phyloP scores from a whole-genome alignment of 805 yeast species.

The Yarrowia osloensis region DNA sequence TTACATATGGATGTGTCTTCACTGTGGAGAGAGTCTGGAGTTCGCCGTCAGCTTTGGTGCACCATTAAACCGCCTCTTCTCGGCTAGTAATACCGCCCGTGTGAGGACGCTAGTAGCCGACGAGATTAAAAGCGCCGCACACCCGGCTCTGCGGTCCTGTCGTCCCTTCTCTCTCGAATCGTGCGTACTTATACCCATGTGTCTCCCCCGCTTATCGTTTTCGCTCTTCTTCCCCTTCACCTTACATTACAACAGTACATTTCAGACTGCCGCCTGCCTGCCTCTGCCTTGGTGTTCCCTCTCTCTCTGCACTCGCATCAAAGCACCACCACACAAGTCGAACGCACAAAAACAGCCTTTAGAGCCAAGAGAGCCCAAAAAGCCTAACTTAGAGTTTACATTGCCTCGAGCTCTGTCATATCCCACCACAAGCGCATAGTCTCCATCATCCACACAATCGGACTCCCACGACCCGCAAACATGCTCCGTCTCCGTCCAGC shows the following conservation, averaged over 20 bases:
- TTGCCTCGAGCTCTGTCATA: slow-evolving; percentile 16
- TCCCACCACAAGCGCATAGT: not conserved
- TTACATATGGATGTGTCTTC: not conserved
- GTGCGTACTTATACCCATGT: not conserved
- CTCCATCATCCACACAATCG: slow-evolving; percentile 1
- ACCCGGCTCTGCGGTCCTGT: not conserved
- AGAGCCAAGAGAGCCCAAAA: slow-evolving; percentile 13
- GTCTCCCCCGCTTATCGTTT: slow-evolving; percentile 17
- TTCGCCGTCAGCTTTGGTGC: too few species aligned
- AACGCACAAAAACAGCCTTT: not conserved
- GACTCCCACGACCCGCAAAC: not conserved
- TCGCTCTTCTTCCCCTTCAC: not conserved
- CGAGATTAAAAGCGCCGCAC: slow-evolving; percentile 11
- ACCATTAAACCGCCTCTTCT: not conserved
- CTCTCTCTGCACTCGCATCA: not conserved
- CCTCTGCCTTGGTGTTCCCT: not conserved
- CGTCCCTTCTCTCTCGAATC: not conserved
- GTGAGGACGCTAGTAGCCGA: not conserved
- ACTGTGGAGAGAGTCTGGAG: too few species aligned
- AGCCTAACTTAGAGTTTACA: slow-evolving; percentile 16
- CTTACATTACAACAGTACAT: slow-evolving; percentile 4
- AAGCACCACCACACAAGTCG: not conserved
- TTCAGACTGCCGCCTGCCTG: slow-evolving; percentile 26
- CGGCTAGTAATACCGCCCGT: slow-evolving; percentile 1
- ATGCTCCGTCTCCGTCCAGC: slow-evolving; percentile 30